phyloP scores from a whole-genome alignment of 1,284 basidiomycete species.

The Boletus mariae region DNA sequence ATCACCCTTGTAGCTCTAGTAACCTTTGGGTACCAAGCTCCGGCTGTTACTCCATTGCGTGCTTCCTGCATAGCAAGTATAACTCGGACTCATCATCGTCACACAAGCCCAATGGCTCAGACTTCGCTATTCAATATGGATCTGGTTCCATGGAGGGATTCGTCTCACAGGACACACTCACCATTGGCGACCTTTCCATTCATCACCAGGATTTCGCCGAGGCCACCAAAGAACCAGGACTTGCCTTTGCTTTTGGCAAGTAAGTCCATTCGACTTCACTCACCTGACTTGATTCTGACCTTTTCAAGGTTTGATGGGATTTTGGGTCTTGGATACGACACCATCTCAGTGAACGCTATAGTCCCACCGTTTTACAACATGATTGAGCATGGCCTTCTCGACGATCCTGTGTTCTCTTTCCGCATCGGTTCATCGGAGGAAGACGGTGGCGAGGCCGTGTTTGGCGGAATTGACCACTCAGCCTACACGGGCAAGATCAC shows the following conservation, averaged over 20 bases:
- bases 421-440: constrained; percentile 84
- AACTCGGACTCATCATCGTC: constrained; percentile 81
- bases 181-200: constrained; percentile 84
- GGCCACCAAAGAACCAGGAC: constrained; percentile 93
- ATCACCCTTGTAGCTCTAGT: constrained; percentile 56
- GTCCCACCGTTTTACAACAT: constrained; percentile 95
- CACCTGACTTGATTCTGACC: neutral
- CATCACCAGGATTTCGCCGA: constrained; percentile 90
- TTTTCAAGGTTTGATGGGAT: constrained; percentile 86
- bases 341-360: constrained; percentile 93
- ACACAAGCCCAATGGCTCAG: constrained; percentile 89
- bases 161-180: constrained; percentile 82
- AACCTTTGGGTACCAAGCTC: constrained; percentile 93
- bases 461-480: constrained; percentile 84
- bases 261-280: constrained; percentile 51
- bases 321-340: constrained; percentile 92
- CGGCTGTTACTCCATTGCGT: constrained; percentile 92
- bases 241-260: constrained; percentile 97
- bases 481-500: constrained; percentile 82
- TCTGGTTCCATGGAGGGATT: constrained; percentile 97
- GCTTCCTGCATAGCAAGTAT: constrained; percentile 96
- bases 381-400: constrained; percentile 82
- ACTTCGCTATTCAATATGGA: constrained; percentile 94
- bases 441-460: constrained; percentile 90
- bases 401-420: constrained; percentile 92